These are phyloP conservation scores for Dothiorella sarmentorum DNA, from an alignment of 2,329 filamentous ascomycete species.

Conservation along the genomic window DNA sequence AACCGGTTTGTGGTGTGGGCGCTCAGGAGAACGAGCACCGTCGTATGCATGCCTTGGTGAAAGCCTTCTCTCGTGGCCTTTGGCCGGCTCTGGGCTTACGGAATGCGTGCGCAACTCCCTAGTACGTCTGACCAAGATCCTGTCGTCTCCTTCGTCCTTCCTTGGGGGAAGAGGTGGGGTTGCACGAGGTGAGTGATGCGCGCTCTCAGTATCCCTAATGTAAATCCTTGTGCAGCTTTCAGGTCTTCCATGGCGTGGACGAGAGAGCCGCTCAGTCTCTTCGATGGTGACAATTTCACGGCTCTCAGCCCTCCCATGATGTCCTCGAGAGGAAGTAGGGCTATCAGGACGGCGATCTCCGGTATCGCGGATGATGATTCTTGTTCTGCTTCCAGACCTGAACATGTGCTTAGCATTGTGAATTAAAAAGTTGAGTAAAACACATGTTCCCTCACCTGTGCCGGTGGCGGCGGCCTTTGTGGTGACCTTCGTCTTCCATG, in stretches of 20 bases:
- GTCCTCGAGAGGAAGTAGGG: constrained; percentile 21
- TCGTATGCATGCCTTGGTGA: constrained; percentile 2
- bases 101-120: background rate
- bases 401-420: background rate
- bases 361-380: background rate
- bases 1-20: background rate
- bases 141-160: constrained; percentile 10
- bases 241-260: constrained; percentile 26
- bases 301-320: constrained; percentile 25
- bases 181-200: constrained; percentile 22
- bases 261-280: constrained; percentile 21
- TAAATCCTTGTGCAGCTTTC: constrained; percentile 25
- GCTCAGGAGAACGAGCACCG: background rate
- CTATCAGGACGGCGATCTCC: background rate
- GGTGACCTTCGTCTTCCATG: constrained; percentile 24
- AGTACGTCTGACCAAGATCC: constrained; percentile 6
- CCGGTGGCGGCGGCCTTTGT: constrained; percentile 25
- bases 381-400: constrained; percentile 20
- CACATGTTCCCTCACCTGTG: constrained; percentile 20
- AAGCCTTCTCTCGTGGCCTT: background rate
- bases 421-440: too few relatives aligned
- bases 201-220: constrained; percentile 20
- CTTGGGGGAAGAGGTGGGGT: background rate
- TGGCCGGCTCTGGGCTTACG: background rate
- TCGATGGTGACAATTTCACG: constrained; percentile 23